Evolutionary conservation across 192 early-diverging fungal species (phyloP), one percentile per base, ranked within the genome.

Genomic region (Podila epicladia): DNA sequence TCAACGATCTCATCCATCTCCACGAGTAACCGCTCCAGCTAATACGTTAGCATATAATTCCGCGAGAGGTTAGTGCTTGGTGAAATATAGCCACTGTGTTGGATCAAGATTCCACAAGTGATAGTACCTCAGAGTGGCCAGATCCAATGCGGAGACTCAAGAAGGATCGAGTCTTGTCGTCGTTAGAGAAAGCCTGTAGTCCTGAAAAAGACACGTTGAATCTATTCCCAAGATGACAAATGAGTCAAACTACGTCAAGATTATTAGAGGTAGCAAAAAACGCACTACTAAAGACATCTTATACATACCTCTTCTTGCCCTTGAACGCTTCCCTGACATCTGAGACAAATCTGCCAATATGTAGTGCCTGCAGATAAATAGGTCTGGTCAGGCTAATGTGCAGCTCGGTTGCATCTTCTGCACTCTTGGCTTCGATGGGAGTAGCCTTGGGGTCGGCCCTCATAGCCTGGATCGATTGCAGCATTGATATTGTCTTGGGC

Each of bases 341-440:
- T 1, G 77, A 64, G 2, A 55, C 37, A 26, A 80, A 80, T 49
- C 66, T 53, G 0, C 77, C 77, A 37, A 69, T 48, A 22, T 73
- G 71, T 22, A 80, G 41, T n/a, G 73, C 71, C 31, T 80, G 77
- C 9, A 80, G 65, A 53, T 73, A 80, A 0, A 80, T 59, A 0
- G 70, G 77, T 53, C 66, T 58, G 29, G 77, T 73, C 32, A 80
- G 49, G 35, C 77, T 80, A 51, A 80, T 73, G 29, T 80, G 77
- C 9, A 80, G 62, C 20, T 80, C 77, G 1, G 50, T 63, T 0
- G 71, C 60, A 65, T 80, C 77, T 5, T 58, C 71, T 22, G 77
- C 66, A 45, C 31, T 32, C 20, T 73, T 58, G 22, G 77, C 65
- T n/a, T 69, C 77, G 2, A 33, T 32, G 0, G 66, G 62, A 0